Evolutionary conservation across 179 eudicot genomes (phyloP), one percentile per base, ranked within the genome.

Genomic region (Carnegiea gigantea): DNA sequence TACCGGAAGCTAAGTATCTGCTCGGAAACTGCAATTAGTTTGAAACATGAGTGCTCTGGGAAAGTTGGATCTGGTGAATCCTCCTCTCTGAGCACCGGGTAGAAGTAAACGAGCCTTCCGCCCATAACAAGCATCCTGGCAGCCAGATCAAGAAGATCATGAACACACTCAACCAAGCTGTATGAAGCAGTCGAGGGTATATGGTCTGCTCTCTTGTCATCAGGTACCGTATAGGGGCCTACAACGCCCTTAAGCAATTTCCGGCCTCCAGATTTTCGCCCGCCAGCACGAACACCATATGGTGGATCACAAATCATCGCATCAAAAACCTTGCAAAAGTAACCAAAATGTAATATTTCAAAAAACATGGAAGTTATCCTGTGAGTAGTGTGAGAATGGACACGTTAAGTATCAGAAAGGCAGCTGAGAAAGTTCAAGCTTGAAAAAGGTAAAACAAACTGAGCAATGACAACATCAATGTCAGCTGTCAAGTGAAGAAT

Each of bases 221-320:
- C 98, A 0, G 99, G 99, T 62, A 96, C 99, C 0, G 94, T 96
- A 75, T 96, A 96, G 10, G 99, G 97, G 21, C 82, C 93, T 7
- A 91, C 86, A 4, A 79, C 86, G 17, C 99, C 99, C 86, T 95
- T 96, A 78, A 96, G 86, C 72, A 96, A 88, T 86, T 96, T 96
- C 38, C 99, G 86, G n/a, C 99, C 99, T 79, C 99, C 99, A 14
- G 99, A 96, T 89, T 96, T 96, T 75, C 99, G 99, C 3, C 99
- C 99, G 9, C 98, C 99, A 36, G 99, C 99, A 75, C 99, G 96
- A 54, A 96, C 99, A 30, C 99, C 99, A 53, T 96, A 96, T 59
- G 99, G 99, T 60, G 99, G 99, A 77, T 96, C 99, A 57, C 99
- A 96, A 57, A 96, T 96, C 80, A 96, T 93, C 80, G 99, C 99